Evolutionary conservation across 352 stramenopile species (phyloP), one percentile per base, ranked within the genome.

Genomic region (Plasmopara muralis): DNA sequence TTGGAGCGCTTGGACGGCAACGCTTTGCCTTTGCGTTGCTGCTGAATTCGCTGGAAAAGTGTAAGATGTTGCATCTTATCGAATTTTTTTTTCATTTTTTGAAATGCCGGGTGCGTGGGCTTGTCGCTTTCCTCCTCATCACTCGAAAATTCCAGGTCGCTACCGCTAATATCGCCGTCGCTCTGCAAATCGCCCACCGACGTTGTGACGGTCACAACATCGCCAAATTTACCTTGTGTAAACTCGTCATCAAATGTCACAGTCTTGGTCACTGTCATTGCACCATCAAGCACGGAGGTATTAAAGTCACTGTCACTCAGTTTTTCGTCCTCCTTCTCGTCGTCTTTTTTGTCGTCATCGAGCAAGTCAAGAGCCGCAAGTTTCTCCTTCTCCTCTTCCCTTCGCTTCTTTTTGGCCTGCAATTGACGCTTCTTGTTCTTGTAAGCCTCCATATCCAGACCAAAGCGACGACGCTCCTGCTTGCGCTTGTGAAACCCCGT

Each of bases 401-500:
- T 75, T 35, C 81, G 66, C 61, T 92, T 77, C 66, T 92, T 94
- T 60, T 83, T 81, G 50, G 72, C 75, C 55, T 92, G 81, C 18
- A 94, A 47, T 30, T 84, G 71, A 6, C 64, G 65, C 53, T 94
- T 94, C 63, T 94, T 87, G 47, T 88, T 78, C 72, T 94, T 94
- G 66, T 72, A 94, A 43, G 83, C 83, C 67, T 94, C 79, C 83
- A 94, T 94, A 50, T 94, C 81, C 51, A 92, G 60, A 1, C 83
- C 83, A 47, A 91, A 94, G 54, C 83, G 81, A 46, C 83, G 77
- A 20, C 83, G 77, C 55, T 94, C 83, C 53, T 91, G 79, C 59
- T 94, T 94, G 46, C 83, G 79, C 64, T 92, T 92, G 66, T 82
- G 75, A 62, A 94, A 94, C 8, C 83, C 83, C 14, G 82, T 92